Conservation (phyloP, 2,329 filamentous ascomycete species). For the Beauveria australis region DNA sequence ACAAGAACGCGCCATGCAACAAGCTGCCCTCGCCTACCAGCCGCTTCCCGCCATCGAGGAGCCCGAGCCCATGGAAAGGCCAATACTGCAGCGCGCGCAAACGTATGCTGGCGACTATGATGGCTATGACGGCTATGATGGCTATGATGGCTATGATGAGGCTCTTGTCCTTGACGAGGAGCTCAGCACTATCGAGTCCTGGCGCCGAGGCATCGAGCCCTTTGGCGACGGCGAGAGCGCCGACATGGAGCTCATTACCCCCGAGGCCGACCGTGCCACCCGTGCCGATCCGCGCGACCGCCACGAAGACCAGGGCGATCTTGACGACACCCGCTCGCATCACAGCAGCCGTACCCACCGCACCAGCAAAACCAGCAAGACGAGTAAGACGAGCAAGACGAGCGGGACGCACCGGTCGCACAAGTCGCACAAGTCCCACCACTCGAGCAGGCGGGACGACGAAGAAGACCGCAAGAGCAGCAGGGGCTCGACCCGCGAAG, state of each 20-base stretch:
- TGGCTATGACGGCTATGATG: no score
- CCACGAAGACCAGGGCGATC: constrained; percentile 26
- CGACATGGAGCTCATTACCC: constrained; percentile 51
- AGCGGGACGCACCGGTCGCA: constrained; percentile 22
- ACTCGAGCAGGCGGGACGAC: constrained; percentile 15
- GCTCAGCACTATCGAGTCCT: constrained; percentile 49
- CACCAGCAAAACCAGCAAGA: constrained; percentile 22
- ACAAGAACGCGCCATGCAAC: constrained; percentile 27
- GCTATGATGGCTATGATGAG: constrained; percentile 43
- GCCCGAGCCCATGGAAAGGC: constrained; percentile 12
- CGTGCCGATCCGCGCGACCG: constrained; percentile 23
- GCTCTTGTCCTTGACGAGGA: constrained; percentile 51
- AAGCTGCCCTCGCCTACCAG: constrained; percentile 23
- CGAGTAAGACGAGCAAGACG: constrained; percentile 21
- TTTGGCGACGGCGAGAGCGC: constrained; percentile 38
- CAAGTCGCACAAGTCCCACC: constrained; percentile 16
- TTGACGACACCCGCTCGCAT: constrained; percentile 12
- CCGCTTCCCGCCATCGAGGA: constrained; percentile 12
- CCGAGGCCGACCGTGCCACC: constrained; percentile 41
- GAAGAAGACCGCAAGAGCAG: constrained; percentile 18
- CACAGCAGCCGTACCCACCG: constrained; percentile 18
- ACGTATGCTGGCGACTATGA: constrained; percentile 29
- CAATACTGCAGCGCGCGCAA: constrained; percentile 16
- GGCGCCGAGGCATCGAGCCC: constrained; percentile 48
- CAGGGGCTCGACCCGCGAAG: constrained; percentile 8